Conservation (phyloP, 176 grass and related monocot species). For the sorghum (Sorghum bicolor) region Sorghum_bicolor_NCBIv3 NC_012878.2:4906501-4907000, state of each 20-base stretch:
- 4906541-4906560: slow-evolving; percentile 97
- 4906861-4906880: slow-evolving; percentile 47
- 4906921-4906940: slow-evolving; percentile 50
- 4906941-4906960: slow-evolving; percentile 63
- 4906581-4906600: slow-evolving; percentile 98
- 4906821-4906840: slow-evolving; percentile 54
- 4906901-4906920: slow-evolving; percentile 54
- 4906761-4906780: slow-evolving; percentile 85
- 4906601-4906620: slow-evolving; percentile 96
- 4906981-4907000: slow-evolving; percentile 67
- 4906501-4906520: slow-evolving; percentile 99
- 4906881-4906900: slow-evolving; percentile 71
- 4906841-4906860: slow-evolving; percentile 51
- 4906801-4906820: slow-evolving; percentile 39
- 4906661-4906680: slow-evolving; percentile 3
- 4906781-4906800: slow-evolving; percentile 68
- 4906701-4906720: slow-evolving; percentile 7
- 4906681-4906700: slow-evolving; percentile 3
- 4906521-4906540: slow-evolving; percentile 98
- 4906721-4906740: no score
- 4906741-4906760: slow-evolving; percentile 98
- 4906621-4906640: slow-evolving; percentile 99
- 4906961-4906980: slow-evolving; percentile 67
- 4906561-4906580: slow-evolving; percentile 98
- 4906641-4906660: slow-evolving; percentile 98